Base-by-base conservation (phyloP, 1,284 basidiomycete genomes). In the Leucoagaricus sp. region DNA sequence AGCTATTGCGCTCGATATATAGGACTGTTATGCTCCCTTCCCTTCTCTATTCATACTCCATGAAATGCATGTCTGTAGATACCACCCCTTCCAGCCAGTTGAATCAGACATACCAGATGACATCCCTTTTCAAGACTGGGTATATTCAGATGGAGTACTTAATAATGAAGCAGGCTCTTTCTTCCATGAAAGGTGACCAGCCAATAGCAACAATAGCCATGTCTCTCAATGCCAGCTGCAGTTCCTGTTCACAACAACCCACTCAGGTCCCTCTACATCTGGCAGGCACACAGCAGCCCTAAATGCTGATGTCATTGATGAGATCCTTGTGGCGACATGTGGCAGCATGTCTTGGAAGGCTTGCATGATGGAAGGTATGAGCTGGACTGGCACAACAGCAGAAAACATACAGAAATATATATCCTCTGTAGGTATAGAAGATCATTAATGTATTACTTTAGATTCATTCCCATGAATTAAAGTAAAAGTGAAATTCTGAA, bases 281-380 rank as follows among this genome's bases (percentile, higher is more conserved):
- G n/a, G 54, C 47, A 26, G 44, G 49, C 55, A 45, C 48, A 49
- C 46, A 31, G 29, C 63, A 19, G 58, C 38, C 34, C 60, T 65
- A 59, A 61, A 64, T 41, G 49, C 47, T 48, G 60, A 64, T 29
- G 60, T 60, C 40, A 64, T 71, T 49, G 49, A 52, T 48, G 61
- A 65, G 21, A 69, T 70, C 41, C 62, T 69, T 23, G 61, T 60
- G 1, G 69, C 69, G 40, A 70, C 67, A 38, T 60, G 58, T 53
- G 62, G 61, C 26, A 60, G 62, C 63, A 65, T 66, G 13, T 66
- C 68, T 38, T 71, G 69, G 69, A 70, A 65, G 54, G 65, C 68
- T 13, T 70, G 66, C 49, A 52, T 63, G 57, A 58, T 68, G 31
- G 69, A 71, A 21, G 26, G 42, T 40, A 33, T 34, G 50, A 28